These are phyloP conservation scores for Dactylis glomerata DNA, from an alignment of 176 grass and related monocot species.

Conservation along the genomic window DNA sequence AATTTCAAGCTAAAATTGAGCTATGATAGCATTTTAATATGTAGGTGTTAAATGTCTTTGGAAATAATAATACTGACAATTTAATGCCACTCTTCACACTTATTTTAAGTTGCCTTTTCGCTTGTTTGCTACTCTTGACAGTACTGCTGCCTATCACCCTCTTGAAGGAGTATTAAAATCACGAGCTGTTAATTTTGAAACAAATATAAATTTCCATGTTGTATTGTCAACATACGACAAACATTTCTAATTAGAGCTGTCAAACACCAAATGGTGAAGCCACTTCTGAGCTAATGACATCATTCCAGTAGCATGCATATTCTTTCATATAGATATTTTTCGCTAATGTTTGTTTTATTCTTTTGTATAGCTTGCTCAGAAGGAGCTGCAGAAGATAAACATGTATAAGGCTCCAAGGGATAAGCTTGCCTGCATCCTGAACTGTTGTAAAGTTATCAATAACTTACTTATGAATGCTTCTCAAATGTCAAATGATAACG, in stretches of 20 bases:
- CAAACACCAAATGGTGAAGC: neutral
- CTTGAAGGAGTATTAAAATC: slow-evolving; percentile 1
- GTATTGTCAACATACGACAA: neutral
- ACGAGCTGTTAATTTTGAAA: neutral
- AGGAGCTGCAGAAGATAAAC: slow-evolving; percentile 98
- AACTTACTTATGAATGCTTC: slow-evolving; percentile 93
- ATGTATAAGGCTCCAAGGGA: slow-evolving; percentile 96
- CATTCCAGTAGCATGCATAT: neutral
- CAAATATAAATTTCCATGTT: neutral
- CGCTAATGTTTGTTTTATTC: slow-evolving; percentile 20
- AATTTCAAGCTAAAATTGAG: slow-evolving; percentile 20
- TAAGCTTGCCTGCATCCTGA: slow-evolving; percentile 89
- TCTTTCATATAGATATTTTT: slow-evolving; percentile 2
- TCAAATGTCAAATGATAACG: slow-evolving; percentile 56
- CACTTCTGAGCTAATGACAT: neutral
- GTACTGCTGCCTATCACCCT: neutral
- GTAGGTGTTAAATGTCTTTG: neutral
- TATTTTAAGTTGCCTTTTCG: neutral
- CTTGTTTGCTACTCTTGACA: slow-evolving; percentile 4
- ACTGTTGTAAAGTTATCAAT: slow-evolving; percentile 97
- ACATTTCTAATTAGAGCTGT: neutral
- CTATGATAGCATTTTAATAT: neutral
- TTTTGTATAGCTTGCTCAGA: slow-evolving; percentile 79
- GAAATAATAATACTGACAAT: neutral
- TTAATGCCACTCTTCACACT: neutral